These are phyloP conservation scores for Urochloa ruziziensis DNA, from an alignment of 176 grass and related monocot genomes.

Conservation along the genomic window DNA sequence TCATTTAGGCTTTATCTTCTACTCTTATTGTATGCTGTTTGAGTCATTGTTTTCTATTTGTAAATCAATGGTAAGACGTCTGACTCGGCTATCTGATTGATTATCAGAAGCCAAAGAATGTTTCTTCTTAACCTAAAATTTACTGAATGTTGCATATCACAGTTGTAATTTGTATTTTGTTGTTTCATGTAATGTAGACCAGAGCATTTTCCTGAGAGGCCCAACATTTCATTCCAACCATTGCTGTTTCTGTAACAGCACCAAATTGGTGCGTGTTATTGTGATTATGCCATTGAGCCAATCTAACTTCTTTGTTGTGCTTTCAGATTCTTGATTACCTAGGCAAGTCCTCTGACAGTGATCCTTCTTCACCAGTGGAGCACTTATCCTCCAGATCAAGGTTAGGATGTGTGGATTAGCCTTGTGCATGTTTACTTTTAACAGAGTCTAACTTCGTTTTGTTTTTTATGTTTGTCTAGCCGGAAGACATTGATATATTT, in stretches of 20 bases:
- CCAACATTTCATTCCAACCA: not conserved
- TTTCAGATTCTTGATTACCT: conserved; percentile 97
- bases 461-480: conserved; percentile 40
- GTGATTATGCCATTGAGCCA: conserved; percentile 6
- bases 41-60: not conserved
- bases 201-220: not conserved
- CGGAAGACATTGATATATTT: conserved; percentile 96
- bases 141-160: not conserved
- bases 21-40: not conserved
- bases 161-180: not conserved
- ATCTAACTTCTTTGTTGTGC: conserved; percentile 15
- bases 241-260: not conserved
- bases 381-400: conserved; percentile 84
- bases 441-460: conserved; percentile 2
- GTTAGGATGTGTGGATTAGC: conserved; percentile 26
- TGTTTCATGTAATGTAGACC: not conserved
- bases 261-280: not conserved
- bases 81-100: not conserved
- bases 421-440: not conserved
- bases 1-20: not conserved
- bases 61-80: not conserved
- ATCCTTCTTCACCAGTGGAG: conserved; percentile 77
- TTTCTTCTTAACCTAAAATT: not conserved
- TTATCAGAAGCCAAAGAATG: not conserved
- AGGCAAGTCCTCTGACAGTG: conserved; percentile 80